Conservation (phyloP, 768 basidiomycete genomes). For the Megacollybia marginata region DNA sequence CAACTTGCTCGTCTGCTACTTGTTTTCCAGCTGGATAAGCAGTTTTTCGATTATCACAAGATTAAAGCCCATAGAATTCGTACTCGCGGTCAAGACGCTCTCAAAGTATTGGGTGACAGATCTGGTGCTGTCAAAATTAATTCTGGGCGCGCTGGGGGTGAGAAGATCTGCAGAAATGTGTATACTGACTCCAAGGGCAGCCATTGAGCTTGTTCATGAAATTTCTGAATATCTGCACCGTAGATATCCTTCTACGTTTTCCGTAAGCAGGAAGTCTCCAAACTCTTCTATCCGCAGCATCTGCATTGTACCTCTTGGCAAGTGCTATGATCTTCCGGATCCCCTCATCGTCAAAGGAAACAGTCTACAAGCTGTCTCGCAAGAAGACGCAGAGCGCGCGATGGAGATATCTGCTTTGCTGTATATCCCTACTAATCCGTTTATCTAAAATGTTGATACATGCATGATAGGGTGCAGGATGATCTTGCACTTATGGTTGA, state of each 20-base stretch:
- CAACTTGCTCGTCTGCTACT: neutral
- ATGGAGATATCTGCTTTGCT: constrained; percentile 56
- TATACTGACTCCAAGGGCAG: constrained; percentile 35
- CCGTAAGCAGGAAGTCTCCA: constrained; percentile 28
- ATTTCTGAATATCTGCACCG: constrained; percentile 57
- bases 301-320: neutral
- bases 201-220: constrained; percentile 62
- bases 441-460: neutral
- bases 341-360: neutral
- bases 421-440: constrained; percentile 30
- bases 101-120: constrained; percentile 43
- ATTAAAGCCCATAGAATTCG: constrained; percentile 52
- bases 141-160: constrained; percentile 11
- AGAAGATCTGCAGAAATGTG: constrained; percentile 4
- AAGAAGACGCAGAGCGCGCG: constrained; percentile 37
- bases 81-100: constrained; percentile 39
- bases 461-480: constrained; percentile 38
- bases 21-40: constrained; percentile 43
- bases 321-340: neutral
- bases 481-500: constrained; percentile 56
- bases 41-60: constrained; percentile 44
- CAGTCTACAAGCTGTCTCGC: constrained; percentile 1
- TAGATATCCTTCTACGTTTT: constrained; percentile 54
- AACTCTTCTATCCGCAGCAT: neutral
- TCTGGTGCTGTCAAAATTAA: constrained; percentile 20